Conservation (phyloP, 148 eudicot species). For the Rhododendron vialii region DNA sequence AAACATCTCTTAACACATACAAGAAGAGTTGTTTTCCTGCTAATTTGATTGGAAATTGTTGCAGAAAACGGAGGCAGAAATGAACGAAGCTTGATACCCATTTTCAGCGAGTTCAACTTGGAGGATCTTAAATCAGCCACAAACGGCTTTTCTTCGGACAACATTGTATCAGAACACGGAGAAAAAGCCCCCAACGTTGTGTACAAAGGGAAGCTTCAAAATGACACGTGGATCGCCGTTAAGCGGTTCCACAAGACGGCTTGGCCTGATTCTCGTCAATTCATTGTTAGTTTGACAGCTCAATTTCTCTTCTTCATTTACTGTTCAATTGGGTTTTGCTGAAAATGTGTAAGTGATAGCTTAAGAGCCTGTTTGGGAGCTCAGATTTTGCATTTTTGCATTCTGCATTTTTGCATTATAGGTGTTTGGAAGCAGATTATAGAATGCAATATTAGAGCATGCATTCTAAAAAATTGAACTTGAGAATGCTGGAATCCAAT, state of each 20-base stretch:
- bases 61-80: constrained; percentile 39
- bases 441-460: too few species aligned
- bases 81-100: constrained; percentile 27
- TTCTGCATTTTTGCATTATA: too few species aligned
- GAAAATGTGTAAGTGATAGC: background rate
- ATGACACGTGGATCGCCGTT: constrained; percentile 39
- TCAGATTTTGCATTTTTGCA: too few species aligned
- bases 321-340: background rate
- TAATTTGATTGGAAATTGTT: constrained; percentile 9
- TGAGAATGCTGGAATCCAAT: too few species aligned
- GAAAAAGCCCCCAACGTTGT: constrained; percentile 69
- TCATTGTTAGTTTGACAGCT: constrained; percentile 27
- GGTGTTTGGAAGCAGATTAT: too few species aligned
- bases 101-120: constrained; percentile 45
- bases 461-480: too few species aligned
- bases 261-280: constrained; percentile 68
- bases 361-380: background rate
- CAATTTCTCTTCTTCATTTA: background rate
- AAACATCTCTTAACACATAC: too few species aligned
- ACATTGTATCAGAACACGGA: constrained; percentile 60
- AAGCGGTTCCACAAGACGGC: constrained; percentile 58
- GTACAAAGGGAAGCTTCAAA: constrained; percentile 41
- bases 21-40: background rate
- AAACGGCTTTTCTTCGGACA: constrained; percentile 39
- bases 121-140: constrained; percentile 59